Percentiles rank a stretch among this genome's conserved stretches.
Evolutionary conservation across 225 moss, liverwort and hornwort genomes (phyloP).

Genomic region (Sphagnum tenellum): DNA sequence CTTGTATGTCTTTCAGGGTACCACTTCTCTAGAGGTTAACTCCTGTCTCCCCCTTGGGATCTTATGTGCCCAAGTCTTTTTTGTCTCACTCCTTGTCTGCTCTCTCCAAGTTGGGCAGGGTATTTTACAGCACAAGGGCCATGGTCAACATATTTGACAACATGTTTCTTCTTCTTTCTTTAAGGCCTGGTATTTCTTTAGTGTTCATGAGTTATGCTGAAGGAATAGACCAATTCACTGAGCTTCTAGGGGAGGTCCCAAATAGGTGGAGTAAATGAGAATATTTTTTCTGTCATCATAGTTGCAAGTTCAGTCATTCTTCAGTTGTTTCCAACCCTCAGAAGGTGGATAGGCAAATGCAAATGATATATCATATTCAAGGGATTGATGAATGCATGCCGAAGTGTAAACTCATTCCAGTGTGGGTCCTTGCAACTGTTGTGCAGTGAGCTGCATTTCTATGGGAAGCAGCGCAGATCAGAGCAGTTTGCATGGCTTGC

Average conservation of each 20-base stretch:
- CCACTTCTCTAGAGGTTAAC: conserved; percentile 68
- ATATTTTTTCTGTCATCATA: no score
- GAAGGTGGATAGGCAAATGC: no score
- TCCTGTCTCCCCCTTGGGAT: neutral
- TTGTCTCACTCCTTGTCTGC: no score
- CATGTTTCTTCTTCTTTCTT: no score
- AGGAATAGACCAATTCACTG: conserved; percentile 69
- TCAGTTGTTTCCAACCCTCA: no score
- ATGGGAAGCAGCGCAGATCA: conserved; percentile 82
- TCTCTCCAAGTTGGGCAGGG: no score
- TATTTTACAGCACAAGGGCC: no score
- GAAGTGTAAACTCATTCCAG: neutral
- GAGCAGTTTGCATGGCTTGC: conserved; percentile 88
- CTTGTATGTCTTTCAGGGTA: conserved; percentile 68
- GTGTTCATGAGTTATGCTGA: conserved; percentile 74
- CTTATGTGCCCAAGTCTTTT: no score
- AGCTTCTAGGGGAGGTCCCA: conserved; percentile 83
- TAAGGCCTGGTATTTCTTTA: no score
- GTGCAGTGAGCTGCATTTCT: conserved; percentile 67
- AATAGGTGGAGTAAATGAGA: conserved; percentile 25
- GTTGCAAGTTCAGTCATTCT: no score
- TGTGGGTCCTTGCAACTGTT: neutral
- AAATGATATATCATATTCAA: no score
- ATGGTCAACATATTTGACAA: no score
- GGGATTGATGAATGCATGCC: neutral